These are phyloP conservation scores for Powellomyces hirtus DNA, from an alignment of 192 early-diverging fungal genomes.

Conservation along the genomic window DNA sequence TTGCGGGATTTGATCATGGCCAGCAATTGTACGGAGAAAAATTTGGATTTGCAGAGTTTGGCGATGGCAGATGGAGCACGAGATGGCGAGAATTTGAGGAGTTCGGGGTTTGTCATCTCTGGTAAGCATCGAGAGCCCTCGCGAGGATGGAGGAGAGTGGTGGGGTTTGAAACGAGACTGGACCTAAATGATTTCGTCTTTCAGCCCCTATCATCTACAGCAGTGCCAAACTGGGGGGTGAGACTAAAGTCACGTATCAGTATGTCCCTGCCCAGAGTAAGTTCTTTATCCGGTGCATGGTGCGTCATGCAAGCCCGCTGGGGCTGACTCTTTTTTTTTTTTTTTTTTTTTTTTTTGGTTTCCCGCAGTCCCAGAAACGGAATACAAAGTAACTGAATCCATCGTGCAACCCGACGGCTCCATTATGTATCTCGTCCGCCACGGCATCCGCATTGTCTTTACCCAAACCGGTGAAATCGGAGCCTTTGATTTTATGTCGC, in stretches of 20 bases:
- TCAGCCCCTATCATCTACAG: conserved; percentile 26
- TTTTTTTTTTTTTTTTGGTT: background rate
- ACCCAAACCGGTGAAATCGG: conserved; percentile 36
- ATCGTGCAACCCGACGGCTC: conserved; percentile 33
- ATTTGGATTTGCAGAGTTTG: background rate
- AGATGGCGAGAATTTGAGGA: conserved; percentile 14
- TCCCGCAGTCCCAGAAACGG: conserved; percentile 17
- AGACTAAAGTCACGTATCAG: conserved; percentile 1
- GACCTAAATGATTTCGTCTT: background rate
- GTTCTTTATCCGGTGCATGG: background rate
- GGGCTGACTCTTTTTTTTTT: background rate
- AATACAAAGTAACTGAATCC: conserved; percentile 24
- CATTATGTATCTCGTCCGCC: conserved; percentile 27
- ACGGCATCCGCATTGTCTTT: conserved; percentile 36
- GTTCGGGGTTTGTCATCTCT: conserved; percentile 31
- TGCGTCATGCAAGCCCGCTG: background rate
- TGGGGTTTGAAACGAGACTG: background rate
- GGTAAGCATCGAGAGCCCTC: background rate
- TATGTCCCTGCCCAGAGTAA: conserved; percentile 29
- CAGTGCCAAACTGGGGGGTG: background rate
- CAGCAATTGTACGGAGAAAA: background rate
- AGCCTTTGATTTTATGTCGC: conserved; percentile 26
- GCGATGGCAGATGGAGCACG: conserved; percentile 20
- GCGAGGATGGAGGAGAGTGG: background rate
- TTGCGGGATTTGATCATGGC: conserved; percentile 12